Evolutionary conservation across 306 rosid species (phyloP).

Genomic region (Castanea sativa): DNA sequence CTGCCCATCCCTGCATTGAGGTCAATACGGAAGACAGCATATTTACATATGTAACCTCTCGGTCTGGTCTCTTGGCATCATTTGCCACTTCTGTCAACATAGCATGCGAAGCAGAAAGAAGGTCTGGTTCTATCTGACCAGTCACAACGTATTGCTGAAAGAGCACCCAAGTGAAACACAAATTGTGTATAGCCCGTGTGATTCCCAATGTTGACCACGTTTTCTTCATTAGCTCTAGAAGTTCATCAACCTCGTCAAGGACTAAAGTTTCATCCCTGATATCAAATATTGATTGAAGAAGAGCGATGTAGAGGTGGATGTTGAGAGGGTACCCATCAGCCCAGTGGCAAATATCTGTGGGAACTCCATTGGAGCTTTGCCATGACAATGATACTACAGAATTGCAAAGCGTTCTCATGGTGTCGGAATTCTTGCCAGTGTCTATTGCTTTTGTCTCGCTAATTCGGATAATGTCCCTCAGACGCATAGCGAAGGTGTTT

Average conservation of each 20-base stretch:
- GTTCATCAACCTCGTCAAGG: slow-evolving; percentile 91
- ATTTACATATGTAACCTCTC: slow-evolving; percentile 53
- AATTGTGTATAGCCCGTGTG: slow-evolving; percentile 57
- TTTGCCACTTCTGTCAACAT: slow-evolving; percentile 75
- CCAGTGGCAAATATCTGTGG: slow-evolving; percentile 93
- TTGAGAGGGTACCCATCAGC: slow-evolving; percentile 90
- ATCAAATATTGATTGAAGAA: slow-evolving; percentile 77
- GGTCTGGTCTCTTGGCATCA: slow-evolving; percentile 67
- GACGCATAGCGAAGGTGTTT: slow-evolving; percentile 68
- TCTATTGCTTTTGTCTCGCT: slow-evolving; percentile 52
- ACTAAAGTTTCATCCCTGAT: slow-evolving; percentile 77
- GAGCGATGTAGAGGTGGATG: slow-evolving; percentile 62
- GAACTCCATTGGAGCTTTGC: slow-evolving; percentile 70
- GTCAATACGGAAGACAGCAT: slow-evolving; percentile 58
- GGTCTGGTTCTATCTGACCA: slow-evolving; percentile 70
- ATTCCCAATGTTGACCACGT: slow-evolving; percentile 85
- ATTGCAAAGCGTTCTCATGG: slow-evolving; percentile 81
- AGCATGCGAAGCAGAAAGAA: slow-evolving; percentile 71
- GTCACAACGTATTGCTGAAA: slow-evolving; percentile 75
- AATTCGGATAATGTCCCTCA: slow-evolving; percentile 49
- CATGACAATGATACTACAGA: slow-evolving; percentile 87
- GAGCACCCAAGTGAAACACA: slow-evolving; percentile 84
- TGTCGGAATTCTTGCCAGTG: slow-evolving; percentile 78
- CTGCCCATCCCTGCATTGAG: slow-evolving; percentile 77
- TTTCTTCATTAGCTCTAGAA: slow-evolving; percentile 83